Base-by-base conservation (phyloP, 257 asterid genomes). In the Lithospermum erythrorhizon region DNA sequence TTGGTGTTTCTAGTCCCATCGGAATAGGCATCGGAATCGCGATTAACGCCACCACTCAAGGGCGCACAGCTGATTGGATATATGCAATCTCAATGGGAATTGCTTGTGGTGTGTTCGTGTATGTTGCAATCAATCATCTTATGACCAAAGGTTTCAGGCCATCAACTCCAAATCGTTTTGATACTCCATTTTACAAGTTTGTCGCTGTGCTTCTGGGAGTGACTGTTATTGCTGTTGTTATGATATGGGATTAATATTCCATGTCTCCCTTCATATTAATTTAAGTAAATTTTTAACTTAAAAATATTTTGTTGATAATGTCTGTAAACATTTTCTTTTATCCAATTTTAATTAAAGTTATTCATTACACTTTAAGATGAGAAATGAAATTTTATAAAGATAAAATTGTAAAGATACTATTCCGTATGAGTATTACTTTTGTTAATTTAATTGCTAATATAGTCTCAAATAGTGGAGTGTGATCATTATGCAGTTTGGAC, bases 1-100 rank as follows among this genome's bases (percentile, higher is more conserved):
- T 89, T 21, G 95, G 89, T 15, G 66, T 86, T 41, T 89, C 95
- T 11, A 89, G 97, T 67, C 97, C 97, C 0, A 29, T 89, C 9
- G 97, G 96, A 35, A 87, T 83, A 1, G 97, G 94, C 1, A 89
- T 86, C 25, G 97, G 97, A 67, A 86, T 89, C 5, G 97, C 97
- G 58, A 77, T 89, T 24, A 87, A 89, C 53, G 91, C 97, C 59
- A 89, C 90, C 0, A 75, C 84, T 25, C 69, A 86, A 75, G 97
- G 97, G 9, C 30, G 14, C 0, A 62, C 62, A 1, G 96, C 94
- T 6, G 89, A 86, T 20, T 86, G 96, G 96, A 76, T 73, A n/a
- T 89, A 83, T 57, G 95, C 95, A 14, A 79, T 89, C 69, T 72
- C 96, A 6, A 89, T 89, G 95, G 90, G 72, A n/a, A 32, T 89